phyloP scores from a whole-genome alignment of 768 basidiomycete genomes.

The Russula emetica region DNA sequence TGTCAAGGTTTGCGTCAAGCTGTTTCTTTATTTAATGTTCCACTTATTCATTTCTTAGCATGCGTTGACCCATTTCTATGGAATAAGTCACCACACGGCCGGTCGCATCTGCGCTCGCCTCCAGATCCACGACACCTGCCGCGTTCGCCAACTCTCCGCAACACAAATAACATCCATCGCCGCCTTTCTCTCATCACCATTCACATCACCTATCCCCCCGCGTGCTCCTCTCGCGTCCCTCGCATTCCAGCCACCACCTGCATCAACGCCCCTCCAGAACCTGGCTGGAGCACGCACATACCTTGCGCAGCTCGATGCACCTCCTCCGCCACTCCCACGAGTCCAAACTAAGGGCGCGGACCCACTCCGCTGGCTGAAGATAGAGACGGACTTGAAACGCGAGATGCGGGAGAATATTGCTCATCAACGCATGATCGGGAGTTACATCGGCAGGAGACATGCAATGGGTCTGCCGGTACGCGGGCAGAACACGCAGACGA shows the following conservation, averaged over 20 bases:
- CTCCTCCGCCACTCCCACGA: slow-evolving; percentile 10
- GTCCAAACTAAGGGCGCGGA: slow-evolving; percentile 41
- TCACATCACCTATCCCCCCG: slow-evolving; percentile 63
- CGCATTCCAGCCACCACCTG: slow-evolving; percentile 46
- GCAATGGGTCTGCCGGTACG: slow-evolving; percentile 91
- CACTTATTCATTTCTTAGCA: slow-evolving; percentile 46
- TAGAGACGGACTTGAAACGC: slow-evolving; percentile 83
- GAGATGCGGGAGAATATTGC: slow-evolving; percentile 86
- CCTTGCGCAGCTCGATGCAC: slow-evolving; percentile 4
- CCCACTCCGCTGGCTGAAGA: slow-evolving; percentile 66
- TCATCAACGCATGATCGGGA: slow-evolving; percentile 91
- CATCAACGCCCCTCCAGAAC: slow-evolving; percentile 36
- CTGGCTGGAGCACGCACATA: slow-evolving; percentile 29
- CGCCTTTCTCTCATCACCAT: slow-evolving; percentile 88
- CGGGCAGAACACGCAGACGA: slow-evolving; percentile 89
- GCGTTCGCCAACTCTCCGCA: slow-evolving; percentile 76
- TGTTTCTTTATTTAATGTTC: neutral
- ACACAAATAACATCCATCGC: slow-evolving; percentile 88
- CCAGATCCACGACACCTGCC: slow-evolving; percentile 82
- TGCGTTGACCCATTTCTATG: slow-evolving; percentile 89
- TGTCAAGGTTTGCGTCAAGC: slow-evolving; percentile 52
- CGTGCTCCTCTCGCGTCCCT: slow-evolving; percentile 62
- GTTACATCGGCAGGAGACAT: slow-evolving; percentile 88
- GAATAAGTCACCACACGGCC: slow-evolving; percentile 72
- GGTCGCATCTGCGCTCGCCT: slow-evolving; percentile 85